Base-by-base conservation (phyloP, 2,329 filamentous ascomycete genomes). In the Cordyceps fumosorosea region DNA sequence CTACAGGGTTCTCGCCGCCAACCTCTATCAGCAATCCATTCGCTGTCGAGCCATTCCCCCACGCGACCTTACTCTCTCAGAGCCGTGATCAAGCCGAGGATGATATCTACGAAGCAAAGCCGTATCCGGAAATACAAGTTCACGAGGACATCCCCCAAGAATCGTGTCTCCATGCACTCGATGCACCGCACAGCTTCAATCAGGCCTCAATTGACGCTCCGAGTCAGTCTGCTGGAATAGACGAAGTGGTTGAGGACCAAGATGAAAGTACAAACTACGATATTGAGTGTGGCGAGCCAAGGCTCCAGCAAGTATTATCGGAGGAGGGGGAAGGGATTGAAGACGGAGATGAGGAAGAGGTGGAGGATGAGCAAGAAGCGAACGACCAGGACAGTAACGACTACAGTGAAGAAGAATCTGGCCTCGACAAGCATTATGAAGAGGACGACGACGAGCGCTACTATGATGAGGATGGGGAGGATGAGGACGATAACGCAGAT, bases 211-310 rank as follows among this genome's bases (percentile, higher is more conserved):
- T 20, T 24, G 12, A 40, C 3, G 20, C 32, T n/a, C 16, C 45
- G 12, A n/a, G 32, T 5, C 29, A 50, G 56, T 10, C 20, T 18
- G 12, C 24, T 32, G 24, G 5, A 16, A 24, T 20, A 22, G 47
- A 59, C 2, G 18, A 42, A 12, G 3, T 34, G 7, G 50, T 32
- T n/a, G 69, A 72, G 34, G 69, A 69, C 18, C 67, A 67, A 20
- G 69, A 67, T 3, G 67, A 71, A 22, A 64, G 68, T 24, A 58
- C 54, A 20, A 54, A 62, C 29, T 59, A 57, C 26, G 55, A 58
- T 34, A 48, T 57, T 12, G 52, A 56, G 16, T 45, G 56, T 22
- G 34, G 22, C 18, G 62, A 65, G 18, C 50, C 44, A 34, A 44
- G 50, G 47, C 56, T 47, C 18, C 26, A 62, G 11, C 58, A 56